A percentile compares a stretch with the other conserved stretches of the same genome.
phyloP scores from a whole-genome alignment of 208 protist genomes.

The Leishmania gerbilli region DNA sequence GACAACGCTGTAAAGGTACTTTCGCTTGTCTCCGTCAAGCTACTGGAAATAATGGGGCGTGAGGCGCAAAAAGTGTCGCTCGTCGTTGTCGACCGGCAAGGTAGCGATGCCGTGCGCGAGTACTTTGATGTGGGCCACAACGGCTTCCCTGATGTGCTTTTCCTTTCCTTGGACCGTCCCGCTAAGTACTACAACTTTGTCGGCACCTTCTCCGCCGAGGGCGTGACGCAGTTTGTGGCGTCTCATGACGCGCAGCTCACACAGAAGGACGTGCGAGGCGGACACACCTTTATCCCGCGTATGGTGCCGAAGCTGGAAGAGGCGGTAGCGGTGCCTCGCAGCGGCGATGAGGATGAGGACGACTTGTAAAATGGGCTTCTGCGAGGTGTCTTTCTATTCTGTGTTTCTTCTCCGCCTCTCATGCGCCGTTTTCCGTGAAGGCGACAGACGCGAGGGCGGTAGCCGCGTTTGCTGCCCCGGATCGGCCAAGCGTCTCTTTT shows the following conservation, averaged over 20 bases:
- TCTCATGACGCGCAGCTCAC: constrained; percentile 11
- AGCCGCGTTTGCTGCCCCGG: no score
- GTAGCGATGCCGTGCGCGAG: constrained; percentile 20
- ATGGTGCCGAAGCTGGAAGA: constrained; percentile 32
- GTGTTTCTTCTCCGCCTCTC: neutral
- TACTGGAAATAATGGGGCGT: constrained; percentile 15
- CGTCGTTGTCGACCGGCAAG: constrained; percentile 32
- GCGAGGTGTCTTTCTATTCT: neutral
- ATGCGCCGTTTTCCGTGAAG: neutral
- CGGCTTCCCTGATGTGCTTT: constrained; percentile 35
- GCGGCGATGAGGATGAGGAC: constrained; percentile 7
- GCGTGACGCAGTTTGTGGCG: constrained; percentile 34
- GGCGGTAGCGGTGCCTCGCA: neutral
- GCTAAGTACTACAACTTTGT: constrained; percentile 39
- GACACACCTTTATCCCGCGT: constrained; percentile 25
- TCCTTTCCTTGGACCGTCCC: constrained; percentile 13
- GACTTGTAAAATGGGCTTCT: constrained; percentile 20
- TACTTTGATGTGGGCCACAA: constrained; percentile 36
- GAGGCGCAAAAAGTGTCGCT: constrained; percentile 26
- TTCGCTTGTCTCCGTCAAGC: constrained; percentile 18
- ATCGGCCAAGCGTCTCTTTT: neutral
- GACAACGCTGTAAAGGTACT: constrained; percentile 17
- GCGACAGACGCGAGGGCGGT: neutral
- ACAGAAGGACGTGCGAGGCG: constrained; percentile 12
- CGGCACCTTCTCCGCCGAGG: constrained; percentile 35